Percentiles rank a stretch among this genome's conserved stretches.
Evolutionary conservation across 805 yeast genomes (phyloP).

Genomic region (Grigorovia humatica): DNA sequence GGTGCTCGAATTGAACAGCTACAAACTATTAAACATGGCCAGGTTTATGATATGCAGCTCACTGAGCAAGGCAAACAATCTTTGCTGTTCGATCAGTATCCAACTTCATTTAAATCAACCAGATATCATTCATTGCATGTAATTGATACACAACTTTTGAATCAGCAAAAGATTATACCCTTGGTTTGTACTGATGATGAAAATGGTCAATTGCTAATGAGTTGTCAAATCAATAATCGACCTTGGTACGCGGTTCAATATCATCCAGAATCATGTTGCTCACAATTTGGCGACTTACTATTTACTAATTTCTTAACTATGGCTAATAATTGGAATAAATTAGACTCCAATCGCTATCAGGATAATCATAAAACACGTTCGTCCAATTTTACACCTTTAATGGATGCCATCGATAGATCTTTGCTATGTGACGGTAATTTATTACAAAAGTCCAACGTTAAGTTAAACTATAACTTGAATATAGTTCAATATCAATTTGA

Average conservation of each 20-base stretch:
- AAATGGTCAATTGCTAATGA: slow-evolving; percentile 56
- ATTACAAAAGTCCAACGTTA: too few relatives aligned
- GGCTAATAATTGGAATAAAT: slow-evolving; percentile 18
- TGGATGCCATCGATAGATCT: slow-evolving; percentile 18
- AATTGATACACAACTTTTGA: slow-evolving; percentile 12
- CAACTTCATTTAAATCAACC: slow-evolving; percentile 50
- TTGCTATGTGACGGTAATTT: slow-evolving; percentile 7
- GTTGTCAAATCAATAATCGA: slow-evolving; percentile 44
- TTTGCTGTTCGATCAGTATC: slow-evolving; percentile 33
- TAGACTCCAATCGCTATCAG: neutral
- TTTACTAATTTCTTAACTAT: slow-evolving; percentile 43
- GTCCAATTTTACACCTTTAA: slow-evolving; percentile 3
- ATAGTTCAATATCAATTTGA: neutral
- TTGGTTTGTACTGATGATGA: slow-evolving; percentile 49
- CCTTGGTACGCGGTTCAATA: slow-evolving; percentile 94
- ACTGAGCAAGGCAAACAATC: slow-evolving; percentile 11
- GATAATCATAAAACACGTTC: neutral
- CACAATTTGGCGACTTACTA: slow-evolving; percentile 51
- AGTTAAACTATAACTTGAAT: too few relatives aligned
- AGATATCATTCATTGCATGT: slow-evolving; percentile 82
- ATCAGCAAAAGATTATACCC: slow-evolving; percentile 35
- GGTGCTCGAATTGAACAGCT: slow-evolving; percentile 50
- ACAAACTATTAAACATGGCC: slow-evolving; percentile 71
- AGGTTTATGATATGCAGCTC: slow-evolving; percentile 43
- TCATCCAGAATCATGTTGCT: slow-evolving; percentile 93